phyloP scores from a whole-genome alignment of 2,329 filamentous ascomycete species.

The Microsporum audouinii region DNA sequence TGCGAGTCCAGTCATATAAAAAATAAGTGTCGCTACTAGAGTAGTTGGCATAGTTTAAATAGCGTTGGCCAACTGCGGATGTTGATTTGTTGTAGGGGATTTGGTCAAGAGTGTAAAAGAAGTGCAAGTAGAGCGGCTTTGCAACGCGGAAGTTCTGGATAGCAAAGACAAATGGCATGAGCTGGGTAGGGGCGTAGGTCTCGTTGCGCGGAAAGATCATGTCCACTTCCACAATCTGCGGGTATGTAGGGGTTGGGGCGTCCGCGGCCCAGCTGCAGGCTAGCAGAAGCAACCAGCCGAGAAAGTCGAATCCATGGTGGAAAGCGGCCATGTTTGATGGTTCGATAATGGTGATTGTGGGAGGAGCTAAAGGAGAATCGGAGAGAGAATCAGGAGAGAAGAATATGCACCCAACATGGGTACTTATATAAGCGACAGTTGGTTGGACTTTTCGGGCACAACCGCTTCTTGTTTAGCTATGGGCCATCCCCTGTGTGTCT shows the following conservation, averaged over 20 bases:
- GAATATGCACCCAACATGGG: neutral
- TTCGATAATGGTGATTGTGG: neutral
- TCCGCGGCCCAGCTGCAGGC: neutral
- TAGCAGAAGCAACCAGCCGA: neutral
- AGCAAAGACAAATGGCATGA: constrained; percentile 9
- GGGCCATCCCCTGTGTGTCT: neutral
- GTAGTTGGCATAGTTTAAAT: neutral
- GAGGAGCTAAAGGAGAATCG: neutral
- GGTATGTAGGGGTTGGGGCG: neutral
- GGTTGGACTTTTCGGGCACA: neutral
- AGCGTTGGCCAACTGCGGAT: neutral
- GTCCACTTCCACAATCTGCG: constrained; percentile 6
- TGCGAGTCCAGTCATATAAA: neutral
- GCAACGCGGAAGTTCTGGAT: constrained; percentile 3
- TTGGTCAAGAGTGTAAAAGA: neutral
- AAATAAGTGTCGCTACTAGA: neutral
- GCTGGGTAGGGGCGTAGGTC: constrained; percentile 1
- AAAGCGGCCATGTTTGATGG: neutral
- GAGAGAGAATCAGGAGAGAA: neutral
- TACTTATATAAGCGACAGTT: neutral
- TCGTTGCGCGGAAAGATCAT: constrained; percentile 8
- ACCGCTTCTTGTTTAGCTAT: neutral
- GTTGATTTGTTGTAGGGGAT: neutral
- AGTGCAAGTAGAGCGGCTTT: neutral
- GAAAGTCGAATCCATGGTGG: neutral